Percentiles rank a stretch among this genome's conserved stretches.
These are phyloP conservation scores for Lentinula novae-zelandiae DNA, from an alignment of 1,284 basidiomycete genomes.

Conservation along the genomic window DNA sequence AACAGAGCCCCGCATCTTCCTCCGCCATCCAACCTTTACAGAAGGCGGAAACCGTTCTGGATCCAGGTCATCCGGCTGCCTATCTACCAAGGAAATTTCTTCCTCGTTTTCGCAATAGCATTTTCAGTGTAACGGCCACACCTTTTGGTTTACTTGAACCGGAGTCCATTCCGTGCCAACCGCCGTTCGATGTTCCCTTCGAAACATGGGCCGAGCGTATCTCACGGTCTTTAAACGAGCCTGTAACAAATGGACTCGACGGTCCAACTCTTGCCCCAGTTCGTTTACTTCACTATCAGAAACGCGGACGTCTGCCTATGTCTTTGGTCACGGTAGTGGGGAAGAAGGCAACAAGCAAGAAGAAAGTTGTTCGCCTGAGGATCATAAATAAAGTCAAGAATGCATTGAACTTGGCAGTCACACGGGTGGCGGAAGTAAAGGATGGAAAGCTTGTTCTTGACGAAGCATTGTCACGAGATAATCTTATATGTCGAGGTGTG, in stretches of 20 bases:
- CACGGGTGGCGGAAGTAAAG: slow-evolving; percentile 10
- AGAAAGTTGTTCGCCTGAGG: slow-evolving; percentile 9
- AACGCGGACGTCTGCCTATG: slow-evolving; percentile 9
- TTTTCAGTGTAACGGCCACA: background rate
- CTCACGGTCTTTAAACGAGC: slow-evolving; percentile 3
- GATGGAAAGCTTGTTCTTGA: slow-evolving; percentile 12
- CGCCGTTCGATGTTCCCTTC: background rate
- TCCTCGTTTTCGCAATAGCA: background rate
- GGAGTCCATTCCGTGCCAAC: slow-evolving; percentile 2
- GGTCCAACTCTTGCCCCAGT: background rate
- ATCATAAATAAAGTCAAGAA: slow-evolving; percentile 13
- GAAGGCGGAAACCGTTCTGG: background rate
- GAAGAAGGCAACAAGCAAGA: slow-evolving; percentile 15
- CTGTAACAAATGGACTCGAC: background rate
- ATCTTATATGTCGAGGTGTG: slow-evolving; percentile 9
- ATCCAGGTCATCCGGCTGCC: slow-evolving; percentile 13
- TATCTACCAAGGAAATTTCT: background rate
- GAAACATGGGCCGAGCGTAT: slow-evolving; percentile 14
- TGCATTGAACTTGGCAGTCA: slow-evolving; percentile 6
- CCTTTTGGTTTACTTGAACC: slow-evolving; percentile 11
- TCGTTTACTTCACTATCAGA: slow-evolving; percentile 6
- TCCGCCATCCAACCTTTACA: background rate
- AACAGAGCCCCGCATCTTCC: slow-evolving; percentile 10
- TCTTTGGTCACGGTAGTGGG: slow-evolving; percentile 5
- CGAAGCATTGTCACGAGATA: background rate